Percentiles rank a stretch among this genome's conserved stretches.
Conservation (phyloP, 1,284 basidiomycete genomes). For the Irpex rosettiformis region DNA sequence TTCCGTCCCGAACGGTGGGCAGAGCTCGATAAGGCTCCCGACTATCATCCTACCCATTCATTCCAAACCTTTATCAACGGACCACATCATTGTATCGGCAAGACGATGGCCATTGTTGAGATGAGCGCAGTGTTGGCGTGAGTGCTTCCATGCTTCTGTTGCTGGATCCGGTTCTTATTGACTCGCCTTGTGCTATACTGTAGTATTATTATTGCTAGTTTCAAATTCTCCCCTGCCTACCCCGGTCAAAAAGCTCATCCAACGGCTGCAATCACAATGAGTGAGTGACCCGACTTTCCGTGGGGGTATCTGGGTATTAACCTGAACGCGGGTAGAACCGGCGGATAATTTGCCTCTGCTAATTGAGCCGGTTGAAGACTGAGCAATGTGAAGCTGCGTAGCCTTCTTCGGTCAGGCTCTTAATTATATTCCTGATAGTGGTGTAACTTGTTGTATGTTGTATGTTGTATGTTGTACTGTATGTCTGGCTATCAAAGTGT, state of each 20-base stretch:
- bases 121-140: background rate
- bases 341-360: background rate
- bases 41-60: background rate
- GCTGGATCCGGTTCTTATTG: no score
- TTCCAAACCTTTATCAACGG: constrained; percentile 2
- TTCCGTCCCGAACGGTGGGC: constrained; percentile 1
- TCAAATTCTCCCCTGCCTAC: background rate
- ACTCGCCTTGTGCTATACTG: background rate
- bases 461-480: no score
- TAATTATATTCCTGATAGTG: no score
- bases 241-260: background rate
- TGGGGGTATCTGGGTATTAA: background rate
- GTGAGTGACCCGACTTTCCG: background rate
- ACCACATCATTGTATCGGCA: background rate
- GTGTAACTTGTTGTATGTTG: no score
- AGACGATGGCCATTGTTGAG: constrained; percentile 4
- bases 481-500: no score
- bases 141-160: background rate
- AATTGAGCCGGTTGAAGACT: background rate
- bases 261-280: background rate
- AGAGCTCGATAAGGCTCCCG: background rate
- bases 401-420: no score
- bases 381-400: no score
- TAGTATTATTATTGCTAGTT: background rate
- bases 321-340: background rate